Evolutionary conservation across 108 stramenopile species (phyloP).

Genomic region (Mediolabrus comicus): DNA sequence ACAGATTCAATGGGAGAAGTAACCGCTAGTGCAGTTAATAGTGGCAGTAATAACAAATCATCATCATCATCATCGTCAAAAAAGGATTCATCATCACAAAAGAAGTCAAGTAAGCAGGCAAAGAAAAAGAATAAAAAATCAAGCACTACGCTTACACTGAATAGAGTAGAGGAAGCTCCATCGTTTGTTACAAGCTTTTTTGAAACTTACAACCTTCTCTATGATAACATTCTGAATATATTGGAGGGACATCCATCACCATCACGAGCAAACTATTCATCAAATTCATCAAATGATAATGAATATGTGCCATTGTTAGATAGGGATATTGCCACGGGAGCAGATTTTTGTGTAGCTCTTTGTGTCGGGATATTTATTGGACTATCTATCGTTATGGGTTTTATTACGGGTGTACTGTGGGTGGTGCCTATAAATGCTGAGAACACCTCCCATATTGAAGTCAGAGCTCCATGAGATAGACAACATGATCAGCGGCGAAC

Average conservation of each 20-base stretch:
- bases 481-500: not conserved
- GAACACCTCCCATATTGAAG: too few species aligned
- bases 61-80: not conserved
- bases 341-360: conserved; percentile 57
- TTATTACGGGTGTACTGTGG: conserved; percentile 63
- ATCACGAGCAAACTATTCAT: not conserved
- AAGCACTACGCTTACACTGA: not conserved
- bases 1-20: conserved; percentile 30
- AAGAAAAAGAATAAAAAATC: conserved; percentile 44
- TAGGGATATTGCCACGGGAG: conserved; percentile 41
- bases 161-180: not conserved
- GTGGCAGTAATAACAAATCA: not conserved
- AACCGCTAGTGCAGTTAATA: not conserved
- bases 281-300: not conserved
- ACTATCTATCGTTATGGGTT: conserved; percentile 57
- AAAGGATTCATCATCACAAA: conserved; percentile 1
- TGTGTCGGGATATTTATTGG: conserved; percentile 64
- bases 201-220: conserved; percentile 18
- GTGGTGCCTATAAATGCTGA: conserved; percentile 35
- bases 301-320: conserved; percentile 46
- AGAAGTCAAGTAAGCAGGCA: not conserved
- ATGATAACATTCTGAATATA: conserved; percentile 6
- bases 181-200: conserved; percentile 23
- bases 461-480: conserved; percentile 1
- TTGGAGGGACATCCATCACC: not conserved